Evolutionary conservation across 352 stramenopile genomes (phyloP), one percentile per base, ranked within the genome.

Genomic region (Pseudoperonospora humuli): DNA sequence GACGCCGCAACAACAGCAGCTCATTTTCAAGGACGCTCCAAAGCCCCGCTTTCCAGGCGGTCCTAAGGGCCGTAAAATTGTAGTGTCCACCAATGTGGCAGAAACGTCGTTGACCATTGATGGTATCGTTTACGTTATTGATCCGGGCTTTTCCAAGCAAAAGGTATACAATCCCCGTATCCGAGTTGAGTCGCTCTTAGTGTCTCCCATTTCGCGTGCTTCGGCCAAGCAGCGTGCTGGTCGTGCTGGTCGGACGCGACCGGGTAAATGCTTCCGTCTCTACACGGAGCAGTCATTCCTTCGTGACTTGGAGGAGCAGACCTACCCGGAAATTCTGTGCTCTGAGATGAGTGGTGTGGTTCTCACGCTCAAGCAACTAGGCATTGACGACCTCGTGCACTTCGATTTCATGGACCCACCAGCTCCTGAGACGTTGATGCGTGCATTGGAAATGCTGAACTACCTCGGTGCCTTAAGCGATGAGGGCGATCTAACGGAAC

Each of bases 401-500:
- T 99, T 99, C 57, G 96, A 99, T 79, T 99, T 99, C 53, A 98
- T 99, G 94, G 96, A 99, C 57, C 96, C 97, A 23, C 97, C 97
- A 14, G 95, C 97, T 5, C 93, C 96, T 0, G 95, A 99, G 61
- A 98, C 96, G 19, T 66, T 99, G 14, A 99, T 99, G 92, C 76
- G 96, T 61, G 95, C 96, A 23, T 64, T 99, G 25, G 96, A 99
- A 61, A 85, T 98, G 62, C 70, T 99, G 29, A 98, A 99, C 64
- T 99, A 98, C 50, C 65, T 99, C 0, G 96, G 95, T 32, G 96
- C 96, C 13, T 54, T 99, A 3, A 93, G 98, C 57, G 96, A 99
- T 45, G 95, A 99, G 34, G 96, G 96, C 21, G 84, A 97, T 24
- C 71, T 99, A 15, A 99, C 97, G 8, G 59, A 83, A 3, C 64